These are phyloP conservation scores for Didymella keratinophila DNA, from an alignment of 2,329 filamentous ascomycete genomes.

Conservation along the genomic window DNA sequence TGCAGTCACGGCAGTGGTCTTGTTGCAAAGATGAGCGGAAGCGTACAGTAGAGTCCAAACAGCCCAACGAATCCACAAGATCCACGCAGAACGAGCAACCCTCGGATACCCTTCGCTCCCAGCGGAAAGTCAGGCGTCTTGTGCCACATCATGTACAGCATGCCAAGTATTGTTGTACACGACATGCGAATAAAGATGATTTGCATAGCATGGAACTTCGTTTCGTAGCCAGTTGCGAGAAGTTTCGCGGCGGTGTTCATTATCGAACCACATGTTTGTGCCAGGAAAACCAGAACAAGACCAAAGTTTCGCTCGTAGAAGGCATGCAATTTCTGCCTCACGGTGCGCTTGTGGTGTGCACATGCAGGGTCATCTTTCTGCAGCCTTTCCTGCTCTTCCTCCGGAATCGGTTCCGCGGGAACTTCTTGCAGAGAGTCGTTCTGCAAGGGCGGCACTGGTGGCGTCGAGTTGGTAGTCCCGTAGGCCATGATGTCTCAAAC, in stretches of 20 bases:
- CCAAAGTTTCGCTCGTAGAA: slow-evolving; percentile 39
- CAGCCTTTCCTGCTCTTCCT: slow-evolving; percentile 10
- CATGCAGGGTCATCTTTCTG: slow-evolving; percentile 14
- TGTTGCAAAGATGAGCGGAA: slow-evolving; percentile 43
- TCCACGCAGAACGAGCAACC: slow-evolving; percentile 33
- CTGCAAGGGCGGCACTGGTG: neutral
- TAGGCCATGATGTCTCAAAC: slow-evolving; percentile 22
- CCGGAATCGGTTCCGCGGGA: slow-evolving; percentile 14
- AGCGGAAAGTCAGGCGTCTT: slow-evolving; percentile 46
- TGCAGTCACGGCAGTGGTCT: neutral
- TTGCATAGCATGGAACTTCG: slow-evolving; percentile 48
- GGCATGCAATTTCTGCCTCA: slow-evolving; percentile 12
- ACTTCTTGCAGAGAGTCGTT: slow-evolving; percentile 9
- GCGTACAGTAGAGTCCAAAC: slow-evolving; percentile 42
- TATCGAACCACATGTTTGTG: slow-evolving; percentile 51
- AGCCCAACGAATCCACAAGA: slow-evolving; percentile 38
- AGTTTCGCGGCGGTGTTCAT: slow-evolving; percentile 40
- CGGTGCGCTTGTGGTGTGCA: slow-evolving; percentile 1
- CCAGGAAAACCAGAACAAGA: slow-evolving; percentile 34
- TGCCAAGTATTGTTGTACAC: slow-evolving; percentile 71
- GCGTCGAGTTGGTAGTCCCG: slow-evolving; percentile 16
- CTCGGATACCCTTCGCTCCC: slow-evolving; percentile 29
- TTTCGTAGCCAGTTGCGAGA: slow-evolving; percentile 35
- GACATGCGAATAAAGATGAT: slow-evolving; percentile 81
- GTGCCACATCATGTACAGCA: slow-evolving; percentile 74